Conservation (phyloP, 352 stramenopile species). For the Phytophthora hibernalis region DNA sequence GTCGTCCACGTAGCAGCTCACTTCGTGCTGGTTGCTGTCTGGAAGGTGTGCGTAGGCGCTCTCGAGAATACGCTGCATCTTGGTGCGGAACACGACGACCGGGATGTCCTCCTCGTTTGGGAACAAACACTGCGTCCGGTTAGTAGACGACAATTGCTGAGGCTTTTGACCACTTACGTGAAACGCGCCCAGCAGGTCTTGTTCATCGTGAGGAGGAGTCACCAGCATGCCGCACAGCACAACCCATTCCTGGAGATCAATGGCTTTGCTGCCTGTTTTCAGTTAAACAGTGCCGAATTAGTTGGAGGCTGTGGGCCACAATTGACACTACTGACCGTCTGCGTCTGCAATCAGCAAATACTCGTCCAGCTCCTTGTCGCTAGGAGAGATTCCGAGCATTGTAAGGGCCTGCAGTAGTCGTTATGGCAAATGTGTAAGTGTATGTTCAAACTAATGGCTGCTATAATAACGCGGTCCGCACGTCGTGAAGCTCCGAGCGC, state of each 20-base stretch:
- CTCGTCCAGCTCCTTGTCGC: constrained; percentile 73
- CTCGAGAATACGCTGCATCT: constrained; percentile 74
- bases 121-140: constrained; percentile 54
- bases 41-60: constrained; percentile 68
- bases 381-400: constrained; percentile 61
- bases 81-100: constrained; percentile 69
- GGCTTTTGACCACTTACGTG: constrained; percentile 40
- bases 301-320: background rate
- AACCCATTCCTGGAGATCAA: constrained; percentile 74
- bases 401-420: constrained; percentile 44
- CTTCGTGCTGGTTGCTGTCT: constrained; percentile 74
- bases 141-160: constrained; percentile 1
- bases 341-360: constrained; percentile 70
- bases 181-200: constrained; percentile 59
- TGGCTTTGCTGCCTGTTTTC: constrained; percentile 59
- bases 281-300: background rate
- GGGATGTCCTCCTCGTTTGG: constrained; percentile 68
- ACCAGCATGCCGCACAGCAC: constrained; percentile 71
- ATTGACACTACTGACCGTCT: constrained; percentile 34
- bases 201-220: constrained; percentile 58
- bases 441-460: background rate
- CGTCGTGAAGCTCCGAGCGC: constrained; percentile 69
- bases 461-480: constrained; percentile 4
- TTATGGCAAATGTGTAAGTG: background rate
- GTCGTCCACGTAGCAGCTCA: constrained; percentile 77